Evolutionary conservation across 2,329 filamentous ascomycete species (phyloP).

Genomic region (Scopulariopsis brevicaulis): DNA sequence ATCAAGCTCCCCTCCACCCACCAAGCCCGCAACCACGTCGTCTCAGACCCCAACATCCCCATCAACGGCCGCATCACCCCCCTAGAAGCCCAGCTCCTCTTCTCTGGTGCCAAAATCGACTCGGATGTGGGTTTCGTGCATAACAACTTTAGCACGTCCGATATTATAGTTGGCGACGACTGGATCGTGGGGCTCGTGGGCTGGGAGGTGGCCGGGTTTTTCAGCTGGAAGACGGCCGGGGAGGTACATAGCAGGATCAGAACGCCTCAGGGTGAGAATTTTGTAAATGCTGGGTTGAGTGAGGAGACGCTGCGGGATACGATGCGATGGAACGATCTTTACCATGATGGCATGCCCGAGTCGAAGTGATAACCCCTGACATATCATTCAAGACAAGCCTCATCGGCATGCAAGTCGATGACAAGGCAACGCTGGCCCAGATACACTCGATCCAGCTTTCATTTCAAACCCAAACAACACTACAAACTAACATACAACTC

Average conservation of each 20-base stretch:
- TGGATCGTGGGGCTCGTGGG: slow-evolving; percentile 25
- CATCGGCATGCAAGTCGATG: no score
- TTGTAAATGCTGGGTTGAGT: slow-evolving; percentile 8
- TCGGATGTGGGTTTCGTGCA: slow-evolving; percentile 22
- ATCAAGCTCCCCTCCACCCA: slow-evolving; percentile 12
- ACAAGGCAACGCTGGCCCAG: no score
- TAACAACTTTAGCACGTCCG: slow-evolving; percentile 24
- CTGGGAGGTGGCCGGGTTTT: slow-evolving; percentile 29
- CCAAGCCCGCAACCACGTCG: slow-evolving; percentile 12
- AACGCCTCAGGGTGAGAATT: slow-evolving; percentile 13
- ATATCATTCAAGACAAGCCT: no score
- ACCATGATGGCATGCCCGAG: slow-evolving; percentile 5
- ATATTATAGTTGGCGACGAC: slow-evolving; percentile 23
- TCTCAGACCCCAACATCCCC: slow-evolving; percentile 10
- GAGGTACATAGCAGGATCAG: slow-evolving; percentile 15
- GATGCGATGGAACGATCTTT: slow-evolving; percentile 10
- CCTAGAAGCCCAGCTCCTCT: slow-evolving; percentile 20
- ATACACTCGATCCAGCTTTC: no score
- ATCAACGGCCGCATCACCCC: slow-evolving; percentile 14
- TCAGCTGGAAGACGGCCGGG: slow-evolving; percentile 17
- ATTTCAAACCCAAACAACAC: no score
- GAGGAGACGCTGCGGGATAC: slow-evolving; percentile 8
- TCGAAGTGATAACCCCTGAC: background rate
- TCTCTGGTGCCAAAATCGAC: slow-evolving; percentile 11
- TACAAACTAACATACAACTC: no score